Conservation (phyloP, 2,329 filamentous ascomycete species). For the Cladophialophora yegresii region DNA sequence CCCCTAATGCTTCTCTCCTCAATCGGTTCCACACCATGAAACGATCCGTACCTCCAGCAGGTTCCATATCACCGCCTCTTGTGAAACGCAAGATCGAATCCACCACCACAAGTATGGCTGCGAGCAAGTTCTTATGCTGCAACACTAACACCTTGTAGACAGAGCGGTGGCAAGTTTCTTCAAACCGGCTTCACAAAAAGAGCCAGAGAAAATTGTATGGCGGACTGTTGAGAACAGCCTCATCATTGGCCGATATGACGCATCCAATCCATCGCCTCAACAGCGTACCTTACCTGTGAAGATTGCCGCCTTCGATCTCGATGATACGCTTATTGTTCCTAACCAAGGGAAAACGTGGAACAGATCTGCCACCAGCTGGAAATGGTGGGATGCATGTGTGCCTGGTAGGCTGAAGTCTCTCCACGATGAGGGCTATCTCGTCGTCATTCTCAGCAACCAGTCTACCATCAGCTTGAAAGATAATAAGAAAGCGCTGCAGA, state of each 20-base stretch:
- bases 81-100: conserved; percentile 58
- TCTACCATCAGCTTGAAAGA: conserved; percentile 74
- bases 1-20: conserved; percentile 2
- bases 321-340: conserved; percentile 82
- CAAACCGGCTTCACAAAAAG: conserved; percentile 80
- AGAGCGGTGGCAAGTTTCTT: conserved; percentile 79
- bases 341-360: conserved; percentile 79
- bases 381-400: conserved; percentile 82
- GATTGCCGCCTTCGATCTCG: conserved; percentile 56
- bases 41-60: conserved; percentile 42
- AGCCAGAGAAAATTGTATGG: conserved; percentile 75
- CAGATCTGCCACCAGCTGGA: conserved; percentile 76
- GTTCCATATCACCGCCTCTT: conserved; percentile 59
- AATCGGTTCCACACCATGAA: conserved; percentile 38
- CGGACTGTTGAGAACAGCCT: conserved; percentile 66
- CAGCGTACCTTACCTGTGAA: conserved; percentile 32
- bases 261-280: conserved; percentile 21
- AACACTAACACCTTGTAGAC: conserved; percentile 36
- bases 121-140: not conserved
- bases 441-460: conserved; percentile 88
- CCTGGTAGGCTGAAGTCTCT: conserved; percentile 68
- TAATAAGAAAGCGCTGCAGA: conserved; percentile 69
- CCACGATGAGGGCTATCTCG: conserved; percentile 70
- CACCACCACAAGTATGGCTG: conserved; percentile 54
- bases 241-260: conserved; percentile 69